A percentile compares a stretch with the other conserved stretches of the same genome.
Conservation (phyloP, 345 rosid species). For the Microthlaspi erraticum region DNA sequence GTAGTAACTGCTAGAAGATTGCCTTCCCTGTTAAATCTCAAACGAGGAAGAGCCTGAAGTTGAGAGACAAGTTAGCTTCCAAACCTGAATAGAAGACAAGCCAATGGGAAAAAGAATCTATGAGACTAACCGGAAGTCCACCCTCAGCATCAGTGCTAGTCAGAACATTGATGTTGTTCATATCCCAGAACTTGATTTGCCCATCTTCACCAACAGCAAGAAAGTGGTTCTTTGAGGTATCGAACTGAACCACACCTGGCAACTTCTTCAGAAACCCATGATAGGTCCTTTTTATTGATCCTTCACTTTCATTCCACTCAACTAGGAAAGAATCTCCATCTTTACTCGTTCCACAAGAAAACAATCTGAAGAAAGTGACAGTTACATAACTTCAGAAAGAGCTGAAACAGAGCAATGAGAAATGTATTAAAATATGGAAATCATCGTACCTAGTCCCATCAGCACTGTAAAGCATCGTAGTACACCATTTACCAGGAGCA, state of each 20-base stretch:
- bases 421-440: too few species aligned
- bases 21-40: slow-evolving; percentile 89
- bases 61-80: slow-evolving; percentile 26
- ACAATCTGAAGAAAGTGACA: slow-evolving; percentile 57
- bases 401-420: slow-evolving; percentile 8
- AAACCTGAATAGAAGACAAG: slow-evolving; percentile 19
- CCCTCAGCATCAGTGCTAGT: slow-evolving; percentile 78
- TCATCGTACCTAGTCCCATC: slow-evolving; percentile 81
- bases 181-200: slow-evolving; percentile 94
- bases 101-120: slow-evolving; percentile 19
- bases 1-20: slow-evolving; percentile 89
- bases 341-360: slow-evolving; percentile 93
- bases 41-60: slow-evolving; percentile 68
- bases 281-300: slow-evolving; percentile 80
- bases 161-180: slow-evolving; percentile 66
- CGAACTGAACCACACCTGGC: slow-evolving; percentile 73
- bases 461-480: slow-evolving; percentile 85
- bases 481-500: slow-evolving; percentile 83
- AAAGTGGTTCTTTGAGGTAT: slow-evolving; percentile 83
- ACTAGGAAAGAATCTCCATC: slow-evolving; percentile 84
- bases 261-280: slow-evolving; percentile 70
- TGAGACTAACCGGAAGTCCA: slow-evolving; percentile 76
- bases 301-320: slow-evolving; percentile 97
- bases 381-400: slow-evolving; percentile 15
- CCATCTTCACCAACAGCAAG: slow-evolving; percentile 89